Conservation (phyloP, 345 rosid genomes). For the Ailanthus altissimus region DNA sequence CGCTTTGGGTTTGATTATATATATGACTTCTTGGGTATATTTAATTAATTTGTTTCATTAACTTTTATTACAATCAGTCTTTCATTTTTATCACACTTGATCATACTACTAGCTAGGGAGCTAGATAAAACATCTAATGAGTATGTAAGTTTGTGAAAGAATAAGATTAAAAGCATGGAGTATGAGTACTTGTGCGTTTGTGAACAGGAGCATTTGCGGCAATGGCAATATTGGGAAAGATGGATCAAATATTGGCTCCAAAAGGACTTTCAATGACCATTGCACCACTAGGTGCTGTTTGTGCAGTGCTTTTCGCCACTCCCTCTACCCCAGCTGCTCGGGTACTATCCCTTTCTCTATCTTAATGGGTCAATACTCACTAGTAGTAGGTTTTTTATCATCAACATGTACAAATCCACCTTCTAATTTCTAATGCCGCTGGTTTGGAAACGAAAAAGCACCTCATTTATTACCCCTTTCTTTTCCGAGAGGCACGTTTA, state of each 20-base stretch:
- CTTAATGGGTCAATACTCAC: neutral
- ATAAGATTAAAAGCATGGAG: neutral
- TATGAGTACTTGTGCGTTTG: neutral
- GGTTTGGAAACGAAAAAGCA: too few species aligned
- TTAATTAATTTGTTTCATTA: neutral
- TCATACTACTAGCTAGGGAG: too few species aligned
- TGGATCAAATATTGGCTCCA: constrained; percentile 71
- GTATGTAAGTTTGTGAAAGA: neutral
- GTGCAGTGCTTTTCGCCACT: constrained; percentile 69
- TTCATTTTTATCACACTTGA: too few species aligned
- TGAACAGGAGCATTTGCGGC: constrained; percentile 90
- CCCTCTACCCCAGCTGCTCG: constrained; percentile 92
- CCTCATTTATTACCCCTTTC: too few species aligned
- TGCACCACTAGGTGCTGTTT: constrained; percentile 93
- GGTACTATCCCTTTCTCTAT: constrained; percentile 27
- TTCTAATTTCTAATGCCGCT: neutral
- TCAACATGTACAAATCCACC: neutral
- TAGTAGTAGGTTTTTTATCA: too few species aligned
- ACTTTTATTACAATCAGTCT: neutral
- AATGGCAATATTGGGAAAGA: constrained; percentile 86
- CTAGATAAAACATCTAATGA: neutral
- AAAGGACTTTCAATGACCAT: constrained; percentile 79
- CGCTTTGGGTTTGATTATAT: neutral
- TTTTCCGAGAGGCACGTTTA: neutral
- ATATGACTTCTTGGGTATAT: neutral